Evolutionary conservation across 192 early-diverging fungal genomes (phyloP).

Genomic region (Dimargaris xerosporica): DNA sequence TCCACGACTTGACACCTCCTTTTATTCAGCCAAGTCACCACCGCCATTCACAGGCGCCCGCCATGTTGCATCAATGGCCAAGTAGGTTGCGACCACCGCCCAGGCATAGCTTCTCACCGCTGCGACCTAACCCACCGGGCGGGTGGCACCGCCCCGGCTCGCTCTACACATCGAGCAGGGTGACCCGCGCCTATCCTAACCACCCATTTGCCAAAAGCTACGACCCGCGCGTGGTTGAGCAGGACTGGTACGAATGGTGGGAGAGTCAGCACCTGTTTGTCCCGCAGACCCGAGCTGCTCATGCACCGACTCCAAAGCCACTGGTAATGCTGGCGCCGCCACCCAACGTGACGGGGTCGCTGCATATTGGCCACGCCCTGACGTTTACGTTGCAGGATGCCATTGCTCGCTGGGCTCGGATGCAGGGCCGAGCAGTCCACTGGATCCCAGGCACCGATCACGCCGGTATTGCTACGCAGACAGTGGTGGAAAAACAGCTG

Average conservation of each 20-base stretch:
- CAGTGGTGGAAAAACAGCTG: conserved; percentile 95
- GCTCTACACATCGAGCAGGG: too few species aligned
- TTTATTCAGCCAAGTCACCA: too few species aligned
- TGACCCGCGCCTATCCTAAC: background rate
- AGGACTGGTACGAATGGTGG: conserved; percentile 97
- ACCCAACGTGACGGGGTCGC: conserved; percentile 95
- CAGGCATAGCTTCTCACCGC: too few species aligned
- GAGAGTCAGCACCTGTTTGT: conserved; percentile 84
- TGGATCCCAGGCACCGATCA: conserved; percentile 94
- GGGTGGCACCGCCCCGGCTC: too few species aligned
- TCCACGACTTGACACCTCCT: too few species aligned
- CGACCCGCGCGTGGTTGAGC: conserved; percentile 78
- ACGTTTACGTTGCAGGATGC: conserved; percentile 89
- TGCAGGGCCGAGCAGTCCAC: conserved; percentile 87
- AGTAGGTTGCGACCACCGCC: too few species aligned
- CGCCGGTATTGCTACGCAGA: conserved; percentile 92
- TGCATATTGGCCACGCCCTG: conserved; percentile 91
- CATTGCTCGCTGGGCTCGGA: conserved; percentile 90
- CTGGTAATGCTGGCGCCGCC: conserved; percentile 92
- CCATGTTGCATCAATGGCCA: too few species aligned
- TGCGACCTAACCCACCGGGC: too few species aligned
- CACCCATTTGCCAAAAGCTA: conserved; percentile 51
- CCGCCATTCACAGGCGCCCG: too few species aligned
- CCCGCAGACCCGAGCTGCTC: conserved; percentile 55
- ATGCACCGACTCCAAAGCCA: conserved; percentile 45